Evolutionary conservation across 352 stramenopile genomes (phyloP).

Genomic region (Saprolegnia parasitica): DNA sequence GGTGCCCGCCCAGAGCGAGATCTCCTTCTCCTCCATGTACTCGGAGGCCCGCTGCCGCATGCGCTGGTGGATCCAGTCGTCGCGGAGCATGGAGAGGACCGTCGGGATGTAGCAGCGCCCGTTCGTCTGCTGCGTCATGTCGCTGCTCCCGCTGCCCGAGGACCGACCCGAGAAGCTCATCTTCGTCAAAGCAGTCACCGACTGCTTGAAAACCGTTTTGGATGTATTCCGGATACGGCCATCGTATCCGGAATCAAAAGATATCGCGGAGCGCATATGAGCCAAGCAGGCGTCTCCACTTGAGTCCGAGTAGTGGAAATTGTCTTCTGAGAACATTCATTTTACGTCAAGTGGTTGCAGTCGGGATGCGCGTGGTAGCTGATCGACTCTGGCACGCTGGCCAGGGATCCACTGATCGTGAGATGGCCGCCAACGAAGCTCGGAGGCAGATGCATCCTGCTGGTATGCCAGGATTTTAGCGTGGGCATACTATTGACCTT

Average conservation of each 20-base stretch:
- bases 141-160: not conserved
- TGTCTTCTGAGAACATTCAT: no score
- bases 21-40: constrained; percentile 66
- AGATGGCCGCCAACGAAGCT: no score
- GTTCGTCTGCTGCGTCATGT: constrained; percentile 31
- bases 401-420: no score
- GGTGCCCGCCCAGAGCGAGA: constrained; percentile 79
- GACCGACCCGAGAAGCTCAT: not conserved
- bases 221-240: not conserved
- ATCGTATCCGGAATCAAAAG: not conserved
- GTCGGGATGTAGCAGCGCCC: constrained; percentile 75
- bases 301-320: no score
- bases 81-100: constrained; percentile 79
- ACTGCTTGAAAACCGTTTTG: not conserved
- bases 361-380: no score
- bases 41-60: constrained; percentile 48
- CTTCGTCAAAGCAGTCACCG: not conserved
- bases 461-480: no score
- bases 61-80: constrained; percentile 85
- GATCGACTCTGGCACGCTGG: no score
- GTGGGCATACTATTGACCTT: no score
- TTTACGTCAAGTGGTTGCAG: no score
- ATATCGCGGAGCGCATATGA: not conserved
- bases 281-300: no score
- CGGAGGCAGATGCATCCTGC: no score